Percentiles rank a stretch among this genome's conserved stretches.
These are phyloP conservation scores for Suillus hirtellus DNA, from an alignment of 768 basidiomycete species.

Conservation along the genomic window DNA sequence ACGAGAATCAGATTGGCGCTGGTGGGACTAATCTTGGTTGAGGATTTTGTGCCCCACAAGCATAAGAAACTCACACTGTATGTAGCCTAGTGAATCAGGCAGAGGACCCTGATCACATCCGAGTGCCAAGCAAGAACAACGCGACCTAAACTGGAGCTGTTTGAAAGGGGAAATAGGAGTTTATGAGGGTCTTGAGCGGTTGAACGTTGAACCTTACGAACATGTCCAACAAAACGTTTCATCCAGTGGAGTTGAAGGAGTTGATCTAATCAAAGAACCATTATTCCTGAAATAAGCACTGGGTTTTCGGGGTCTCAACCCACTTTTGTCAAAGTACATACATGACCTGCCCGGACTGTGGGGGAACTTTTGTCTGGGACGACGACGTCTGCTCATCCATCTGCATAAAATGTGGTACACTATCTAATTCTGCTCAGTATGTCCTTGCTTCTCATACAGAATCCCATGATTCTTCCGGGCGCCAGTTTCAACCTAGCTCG, in stretches of 20 bases:
- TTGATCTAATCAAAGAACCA: conserved; percentile 10
- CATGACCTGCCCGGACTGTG: conserved; percentile 54
- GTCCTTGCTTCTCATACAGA: conserved; percentile 53
- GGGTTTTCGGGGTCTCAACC: conserved; percentile 28
- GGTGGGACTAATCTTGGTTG: conserved; percentile 13
- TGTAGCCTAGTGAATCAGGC: not conserved
- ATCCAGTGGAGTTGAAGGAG: not conserved
- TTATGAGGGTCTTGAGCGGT: conserved; percentile 16
- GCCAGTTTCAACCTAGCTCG: conserved; percentile 32
- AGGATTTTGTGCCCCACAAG: conserved; percentile 8
- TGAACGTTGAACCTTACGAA: not conserved
- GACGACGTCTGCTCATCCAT: conserved; percentile 60
- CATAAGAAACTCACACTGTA: conserved; percentile 12
- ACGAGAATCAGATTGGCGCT: conserved; percentile 7
- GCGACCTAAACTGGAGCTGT: not conserved
- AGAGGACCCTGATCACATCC: conserved; percentile 29
- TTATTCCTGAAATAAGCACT: conserved; percentile 5
- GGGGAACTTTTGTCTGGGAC: conserved; percentile 51
- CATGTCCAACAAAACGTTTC: not conserved
- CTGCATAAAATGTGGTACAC: conserved; percentile 72
- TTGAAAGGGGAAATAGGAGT: conserved; percentile 11
- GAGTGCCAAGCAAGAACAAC: conserved; percentile 5
- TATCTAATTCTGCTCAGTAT: conserved; percentile 61
- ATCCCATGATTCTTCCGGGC: conserved; percentile 34
- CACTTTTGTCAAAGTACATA: not conserved